These are phyloP conservation scores for Phytophthora cactorum DNA, from an alignment of 352 stramenopile genomes.

Conservation along the genomic window DNA sequence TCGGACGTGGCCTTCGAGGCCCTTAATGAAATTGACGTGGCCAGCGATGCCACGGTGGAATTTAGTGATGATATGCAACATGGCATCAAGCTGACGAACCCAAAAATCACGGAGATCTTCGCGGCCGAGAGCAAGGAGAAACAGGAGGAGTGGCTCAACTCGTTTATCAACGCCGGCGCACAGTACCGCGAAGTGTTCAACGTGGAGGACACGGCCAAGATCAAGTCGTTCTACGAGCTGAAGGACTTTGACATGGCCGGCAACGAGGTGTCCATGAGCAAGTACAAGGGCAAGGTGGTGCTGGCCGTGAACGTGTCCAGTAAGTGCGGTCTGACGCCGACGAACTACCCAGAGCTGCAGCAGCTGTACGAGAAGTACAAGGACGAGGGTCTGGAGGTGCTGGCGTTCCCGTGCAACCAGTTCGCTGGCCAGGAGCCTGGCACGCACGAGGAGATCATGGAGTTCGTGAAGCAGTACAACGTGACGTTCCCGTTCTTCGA, in stretches of 20 bases:
- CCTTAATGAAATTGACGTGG: constrained; percentile 23
- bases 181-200: constrained; percentile 55
- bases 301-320: constrained; percentile 86
- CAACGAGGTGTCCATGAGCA: constrained; percentile 69
- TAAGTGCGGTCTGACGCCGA: constrained; percentile 82
- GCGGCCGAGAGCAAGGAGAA: constrained; percentile 43
- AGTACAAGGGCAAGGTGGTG: constrained; percentile 73
- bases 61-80: constrained; percentile 29
- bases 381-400: constrained; percentile 63
- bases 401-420: constrained; percentile 93
- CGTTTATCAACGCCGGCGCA: constrained; percentile 57
- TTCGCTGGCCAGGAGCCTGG: constrained; percentile 60
- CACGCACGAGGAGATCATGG: constrained; percentile 82
- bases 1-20: constrained; percentile 33
- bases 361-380: constrained; percentile 79
- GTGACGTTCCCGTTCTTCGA: constrained; percentile 56
- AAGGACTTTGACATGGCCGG: constrained; percentile 76
- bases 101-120: constrained; percentile 40
- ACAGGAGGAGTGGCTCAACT: constrained; percentile 58
- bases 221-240: constrained; percentile 83
- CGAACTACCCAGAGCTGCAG: constrained; percentile 89
- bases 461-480: constrained; percentile 68
- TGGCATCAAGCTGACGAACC: constrained; percentile 54
- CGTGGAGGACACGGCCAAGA: constrained; percentile 33
- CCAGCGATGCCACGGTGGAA: constrained; percentile 38